Evolutionary conservation across 345 rosid species (phyloP), one percentile per base, ranked within the genome.

Genomic region (Iberis pinnata): DNA sequence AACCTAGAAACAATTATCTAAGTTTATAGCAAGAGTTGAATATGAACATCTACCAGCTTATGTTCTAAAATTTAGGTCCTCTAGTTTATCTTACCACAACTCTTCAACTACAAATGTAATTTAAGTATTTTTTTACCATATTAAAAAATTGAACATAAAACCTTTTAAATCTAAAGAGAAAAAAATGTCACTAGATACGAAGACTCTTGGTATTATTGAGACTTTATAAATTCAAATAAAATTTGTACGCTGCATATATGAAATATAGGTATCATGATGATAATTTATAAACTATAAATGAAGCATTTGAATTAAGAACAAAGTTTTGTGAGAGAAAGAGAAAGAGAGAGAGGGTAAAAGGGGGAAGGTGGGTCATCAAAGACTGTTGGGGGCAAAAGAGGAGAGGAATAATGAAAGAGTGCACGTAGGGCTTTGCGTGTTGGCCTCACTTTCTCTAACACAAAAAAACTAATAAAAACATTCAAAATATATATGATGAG

Each of bases 351-450:
- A 27, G 33, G 18, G 27, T 16, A 43, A 59, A 36, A 58, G 10
- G 60, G 50, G 24, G 44, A 53, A 59, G 63, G 71, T 59, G 60
- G 60, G 57, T 64, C 63, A 57, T 58, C 53, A 59, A 67, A 67
- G 61, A 46, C 56, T 67, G 71, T 59, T 60, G 37, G 66, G 63
- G 66, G 61, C 51, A 60, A 67, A 67, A 67, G 58, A 68, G 35
- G 64, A 56, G 63, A 58, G 64, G 69, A 63, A 69, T 69, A 58
- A 69, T 63, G 73, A 48, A 69, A 59, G 75, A 70, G 72, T 65
- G 75, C 70, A 53, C 70, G 77, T 71, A 69, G 80, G 53, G 58
- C 69, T 72, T 80, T 80, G 86, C 87, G 92, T 83, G 84, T 79
- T 78, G 64, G 32, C 17, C 41, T 51, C 57, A 65, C 76, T 56